Conservation (phyloP, 805 yeast species). For the Metschnikowia hibisci region DNA sequence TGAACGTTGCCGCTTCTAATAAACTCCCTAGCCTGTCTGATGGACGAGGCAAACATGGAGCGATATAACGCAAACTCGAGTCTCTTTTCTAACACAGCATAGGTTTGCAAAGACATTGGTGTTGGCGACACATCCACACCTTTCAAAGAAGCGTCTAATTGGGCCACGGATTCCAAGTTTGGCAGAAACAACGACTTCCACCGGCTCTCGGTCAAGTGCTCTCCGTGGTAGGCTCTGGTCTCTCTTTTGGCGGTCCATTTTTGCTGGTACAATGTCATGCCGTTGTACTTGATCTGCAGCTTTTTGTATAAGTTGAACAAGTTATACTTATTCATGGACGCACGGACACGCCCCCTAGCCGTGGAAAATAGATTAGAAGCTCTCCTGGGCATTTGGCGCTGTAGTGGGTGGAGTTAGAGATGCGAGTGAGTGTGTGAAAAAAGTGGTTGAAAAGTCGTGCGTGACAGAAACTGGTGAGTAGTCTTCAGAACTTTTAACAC, state of each 20-base stretch:
- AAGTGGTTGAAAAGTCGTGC: constrained; percentile 15
- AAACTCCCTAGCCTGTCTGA: constrained; percentile 90
- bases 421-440: constrained; percentile 4
- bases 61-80: constrained; percentile 88
- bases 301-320: constrained; percentile 84
- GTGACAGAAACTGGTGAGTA: constrained; percentile 6
- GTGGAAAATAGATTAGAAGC: constrained; percentile 54
- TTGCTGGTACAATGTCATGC: constrained; percentile 80
- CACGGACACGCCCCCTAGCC: constrained; percentile 70
- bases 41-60: constrained; percentile 87
- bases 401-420: constrained; percentile 2
- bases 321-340: constrained; percentile 89
- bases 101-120: constrained; percentile 86
- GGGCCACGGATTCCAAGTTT: constrained; percentile 80
- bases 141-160: constrained; percentile 73
- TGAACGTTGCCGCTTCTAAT: constrained; percentile 74
- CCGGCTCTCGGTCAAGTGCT: constrained; percentile 78
- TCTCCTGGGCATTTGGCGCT: constrained; percentile 53
- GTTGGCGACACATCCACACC: constrained; percentile 57
- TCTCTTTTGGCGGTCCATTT: constrained; percentile 90
- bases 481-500: neutral
- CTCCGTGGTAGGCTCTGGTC: constrained; percentile 95
- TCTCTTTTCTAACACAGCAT: constrained; percentile 81
- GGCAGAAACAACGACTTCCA: constrained; percentile 70
- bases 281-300: constrained; percentile 48